These are phyloP conservation scores for Sphaerobolus stellatus DNA, from an alignment of 1,284 basidiomycete species.

Conservation along the genomic window DNA sequence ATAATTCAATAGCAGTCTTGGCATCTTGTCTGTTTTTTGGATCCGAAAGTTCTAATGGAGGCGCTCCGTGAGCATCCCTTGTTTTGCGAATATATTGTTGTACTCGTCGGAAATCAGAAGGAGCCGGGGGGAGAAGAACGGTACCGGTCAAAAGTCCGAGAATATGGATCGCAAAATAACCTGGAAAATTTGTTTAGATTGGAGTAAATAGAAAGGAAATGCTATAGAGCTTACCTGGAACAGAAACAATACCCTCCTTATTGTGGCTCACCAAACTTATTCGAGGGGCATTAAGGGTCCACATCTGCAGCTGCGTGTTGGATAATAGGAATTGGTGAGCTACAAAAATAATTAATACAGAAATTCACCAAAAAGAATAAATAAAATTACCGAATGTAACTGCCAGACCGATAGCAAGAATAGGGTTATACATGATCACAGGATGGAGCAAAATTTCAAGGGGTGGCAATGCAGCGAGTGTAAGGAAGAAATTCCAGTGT, in stretches of 20 bases:
- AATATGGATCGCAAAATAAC: conserved; percentile 89
- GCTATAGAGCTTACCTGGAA: conserved; percentile 53
- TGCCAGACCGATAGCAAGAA: conserved; percentile 64
- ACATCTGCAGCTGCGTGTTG: conserved; percentile 54
- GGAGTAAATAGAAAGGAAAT: background rate
- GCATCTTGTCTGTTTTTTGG: conserved; percentile 48
- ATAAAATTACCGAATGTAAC: conserved; percentile 58
- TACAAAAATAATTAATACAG: conserved; percentile 27
- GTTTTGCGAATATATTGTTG: conserved; percentile 29
- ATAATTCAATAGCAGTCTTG: conserved; percentile 74
- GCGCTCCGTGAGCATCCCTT: conserved; percentile 16
- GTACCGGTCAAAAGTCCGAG: conserved; percentile 84
- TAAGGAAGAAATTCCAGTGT: conserved; percentile 99
- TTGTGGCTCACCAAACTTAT: conserved; percentile 73
- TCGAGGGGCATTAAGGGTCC: conserved; percentile 65
- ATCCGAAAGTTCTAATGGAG: background rate
- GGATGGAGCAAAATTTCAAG: conserved; percentile 73
- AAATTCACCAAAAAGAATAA: background rate
- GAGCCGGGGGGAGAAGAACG: conserved; percentile 75
- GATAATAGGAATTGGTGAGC: conserved; percentile 72
- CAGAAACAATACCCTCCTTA: conserved; percentile 87
- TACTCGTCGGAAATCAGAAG: conserved; percentile 63
- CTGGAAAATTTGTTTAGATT: no score
- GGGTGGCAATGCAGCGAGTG: conserved; percentile 79
- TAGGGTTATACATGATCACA: conserved; percentile 53